Conservation (phyloP, 2,329 filamentous ascomycete species). For the Verticillium nonalfalfae region DNA sequence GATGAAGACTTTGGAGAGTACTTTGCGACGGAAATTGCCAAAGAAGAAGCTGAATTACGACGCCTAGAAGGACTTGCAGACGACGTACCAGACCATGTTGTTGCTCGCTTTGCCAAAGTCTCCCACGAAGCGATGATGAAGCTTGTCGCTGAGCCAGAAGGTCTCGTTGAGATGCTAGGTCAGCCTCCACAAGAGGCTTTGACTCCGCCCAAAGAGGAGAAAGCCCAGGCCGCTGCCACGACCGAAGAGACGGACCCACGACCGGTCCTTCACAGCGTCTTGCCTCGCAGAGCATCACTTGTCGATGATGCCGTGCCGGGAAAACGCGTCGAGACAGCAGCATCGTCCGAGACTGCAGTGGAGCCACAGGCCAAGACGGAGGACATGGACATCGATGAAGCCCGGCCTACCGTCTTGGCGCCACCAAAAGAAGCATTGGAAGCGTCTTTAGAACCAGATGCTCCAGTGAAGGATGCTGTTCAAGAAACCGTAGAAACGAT, state of each 20-base stretch:
- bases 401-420: conserved; percentile 4
- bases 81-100: conserved; percentile 30
- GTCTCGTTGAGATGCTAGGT: conserved; percentile 35
- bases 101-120: conserved; percentile 39
- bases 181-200: conserved; percentile 23
- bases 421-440: neutral
- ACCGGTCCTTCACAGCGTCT: neutral
- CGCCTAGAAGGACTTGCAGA: conserved; percentile 34
- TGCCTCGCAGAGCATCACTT: neutral
- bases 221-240: neutral
- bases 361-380: conserved; percentile 28
- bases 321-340: neutral
- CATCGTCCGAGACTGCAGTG: conserved; percentile 1
- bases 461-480: conserved; percentile 10
- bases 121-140: conserved; percentile 42
- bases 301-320: neutral
- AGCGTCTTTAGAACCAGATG: conserved; percentile 9
- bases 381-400: conserved; percentile 31
- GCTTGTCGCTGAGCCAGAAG: conserved; percentile 38
- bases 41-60: conserved; percentile 42
- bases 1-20: conserved; percentile 54
- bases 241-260: neutral
- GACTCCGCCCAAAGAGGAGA: conserved; percentile 2
- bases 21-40: conserved; percentile 45
- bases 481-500: neutral